Base-by-base conservation (phyloP, 768 basidiomycete genomes). In the Mycena sanguinolenta region DNA sequence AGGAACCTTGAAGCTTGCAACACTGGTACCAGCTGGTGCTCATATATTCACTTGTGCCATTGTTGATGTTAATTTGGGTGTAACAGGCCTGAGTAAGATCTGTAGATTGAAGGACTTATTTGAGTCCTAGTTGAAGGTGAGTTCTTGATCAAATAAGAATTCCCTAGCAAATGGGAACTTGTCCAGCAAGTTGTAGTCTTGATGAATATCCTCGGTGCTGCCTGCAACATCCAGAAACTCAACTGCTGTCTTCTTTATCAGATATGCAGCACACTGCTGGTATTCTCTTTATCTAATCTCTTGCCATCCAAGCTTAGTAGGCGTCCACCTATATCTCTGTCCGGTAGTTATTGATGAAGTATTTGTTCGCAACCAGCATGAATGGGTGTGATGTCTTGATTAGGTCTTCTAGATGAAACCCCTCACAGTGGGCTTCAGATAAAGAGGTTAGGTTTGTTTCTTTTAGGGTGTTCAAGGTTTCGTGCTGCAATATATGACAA, bases 391-490 rank as follows among this genome's bases (percentile, higher is more conserved):
- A 21, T 1, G 12, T 19, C 14, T 14, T 50, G 12, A 44, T 44
- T n/a, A n/a, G n/a, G n/a, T n/a, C n/a, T n/a, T n/a, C 66, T 44
- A 39, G 23, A 67, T 67, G 66, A 67, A 67, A 58, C 66, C 66
- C 66, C 66, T 67, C 66, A 59, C 59, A 59, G 66, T 67, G 66
- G 66, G 66, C 66, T 67, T 59, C 66, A 67, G 66, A 67, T 67
- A 59, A 53, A 53, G 30, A n/a, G n/a, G n/a, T n/a, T n/a, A n/a
- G n/a, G n/a, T n/a, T n/a, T n/a, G n/a, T n/a, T n/a, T n/a, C n/a
- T n/a, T n/a, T n/a, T n/a, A n/a, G n/a, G n/a, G n/a, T n/a, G n/a
- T n/a, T n/a, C n/a, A n/a, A n/a, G n/a, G n/a, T n/a, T n/a, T n/a
- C n/a, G n/a, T n/a, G n/a, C n/a, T n/a, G n/a, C n/a, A n/a, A n/a